Base-by-base conservation (phyloP, 805 yeast species). In the Barnettozyma salicaria region DNA sequence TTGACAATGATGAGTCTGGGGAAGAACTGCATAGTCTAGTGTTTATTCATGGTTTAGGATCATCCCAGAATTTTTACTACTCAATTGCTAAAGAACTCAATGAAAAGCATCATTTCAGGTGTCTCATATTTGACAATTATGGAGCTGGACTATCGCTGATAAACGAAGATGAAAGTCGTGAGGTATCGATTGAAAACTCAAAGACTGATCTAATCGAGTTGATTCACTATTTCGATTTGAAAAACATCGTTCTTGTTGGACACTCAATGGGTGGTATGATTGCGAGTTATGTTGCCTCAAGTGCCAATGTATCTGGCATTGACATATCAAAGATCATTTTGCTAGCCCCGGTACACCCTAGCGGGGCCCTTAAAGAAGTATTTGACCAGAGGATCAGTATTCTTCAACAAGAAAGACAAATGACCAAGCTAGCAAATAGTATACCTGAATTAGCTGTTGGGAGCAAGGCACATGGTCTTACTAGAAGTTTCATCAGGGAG, bases 201-300 rank as follows among this genome's bases (percentile, higher is more conserved):
- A 7, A 19, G 3, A 25, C 4, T 5, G 41, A 37, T 19, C 17
- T 24, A 8, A 7, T n/a, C 6, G 41, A 37, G 14, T 25, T 37
- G 8, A 37, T 37, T n/a, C 5, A 29, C 13, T 18, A 28, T 19
- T 16, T 21, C 6, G 30, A 35, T n/a, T 21, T 28, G 16, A 12
- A 14, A 4, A 20, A 27, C 6, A 16, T 32, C 5, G 20, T 24
- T 4, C 24, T 37, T 9, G 36, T 37, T 6, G 41, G 41, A 6
- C 41, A 37, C 19, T 37, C 41, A 9, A 37, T 37, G 33, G 41
- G 41, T 11, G 34, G 37, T 16, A 32, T 37, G 37, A 32, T 37
- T 24, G 37, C 20, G 13, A 32, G 28, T 20, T 37, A 24, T 22
- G 4, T 37, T 4, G 9, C 33, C 14, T 19, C 34, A 7, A 13